Conservation (phyloP, 192 early-diverging fungal species). For the Coemansia guatemalensis region DNA sequence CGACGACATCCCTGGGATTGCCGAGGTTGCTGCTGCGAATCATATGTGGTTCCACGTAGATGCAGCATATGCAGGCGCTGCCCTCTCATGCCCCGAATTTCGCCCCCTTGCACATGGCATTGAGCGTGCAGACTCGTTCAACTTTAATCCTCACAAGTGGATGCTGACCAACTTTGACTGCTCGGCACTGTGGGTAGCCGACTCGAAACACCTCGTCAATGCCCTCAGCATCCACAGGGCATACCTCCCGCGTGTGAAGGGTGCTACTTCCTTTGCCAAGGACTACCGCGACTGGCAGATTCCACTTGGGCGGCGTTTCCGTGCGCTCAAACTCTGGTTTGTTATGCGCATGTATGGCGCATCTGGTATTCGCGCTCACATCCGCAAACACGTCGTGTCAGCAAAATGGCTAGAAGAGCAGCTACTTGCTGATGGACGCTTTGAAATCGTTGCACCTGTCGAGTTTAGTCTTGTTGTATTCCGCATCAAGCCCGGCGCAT, state of each 20-base stretch:
- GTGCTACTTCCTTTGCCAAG: conserved; percentile 38
- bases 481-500: conserved; percentile 37
- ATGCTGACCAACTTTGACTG: conserved; percentile 66
- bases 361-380: conserved; percentile 54
- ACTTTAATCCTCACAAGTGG: conserved; percentile 67
- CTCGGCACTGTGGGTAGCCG: conserved; percentile 60
- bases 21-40: conserved; percentile 40
- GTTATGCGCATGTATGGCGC: conserved; percentile 61
- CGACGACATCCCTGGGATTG: conserved; percentile 60
- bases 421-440: conserved; percentile 43
- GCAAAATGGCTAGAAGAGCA: conserved; percentile 42
- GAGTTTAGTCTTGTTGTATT: conserved; percentile 55
- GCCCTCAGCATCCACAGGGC: conserved; percentile 57
- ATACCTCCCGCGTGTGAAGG: conserved; percentile 51
- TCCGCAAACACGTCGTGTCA: conserved; percentile 44
- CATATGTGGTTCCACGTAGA: conserved; percentile 66
- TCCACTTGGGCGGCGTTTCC: conserved; percentile 59
- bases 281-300: conserved; percentile 63
- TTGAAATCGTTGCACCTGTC: conserved; percentile 46
- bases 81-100: conserved; percentile 61
- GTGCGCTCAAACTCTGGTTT: conserved; percentile 67
- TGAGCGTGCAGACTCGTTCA: conserved; percentile 61
- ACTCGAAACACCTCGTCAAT: conserved; percentile 49
- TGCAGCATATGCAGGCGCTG: conserved; percentile 64
- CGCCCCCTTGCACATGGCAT: conserved; percentile 47